These are phyloP conservation scores for Linnemannia hyalina DNA, from an alignment of 192 early-diverging fungal species.

Conservation along the genomic window DNA sequence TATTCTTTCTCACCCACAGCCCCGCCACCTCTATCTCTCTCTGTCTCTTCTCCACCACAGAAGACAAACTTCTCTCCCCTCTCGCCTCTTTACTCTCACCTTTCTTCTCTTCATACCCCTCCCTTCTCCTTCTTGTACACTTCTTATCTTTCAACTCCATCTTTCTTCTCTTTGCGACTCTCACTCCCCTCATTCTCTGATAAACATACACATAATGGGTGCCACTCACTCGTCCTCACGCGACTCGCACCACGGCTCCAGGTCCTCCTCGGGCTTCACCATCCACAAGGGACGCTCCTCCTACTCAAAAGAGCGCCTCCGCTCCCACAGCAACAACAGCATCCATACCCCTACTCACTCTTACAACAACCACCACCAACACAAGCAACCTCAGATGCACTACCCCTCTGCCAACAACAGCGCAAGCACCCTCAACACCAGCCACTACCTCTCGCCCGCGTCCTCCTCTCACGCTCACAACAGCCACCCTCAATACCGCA, in stretches of 20 bases:
- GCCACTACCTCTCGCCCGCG: not conserved
- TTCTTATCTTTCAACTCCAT: not conserved
- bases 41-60: not conserved
- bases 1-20: not conserved
- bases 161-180: no score
- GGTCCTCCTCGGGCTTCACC: not conserved
- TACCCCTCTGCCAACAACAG: conserved; percentile 18
- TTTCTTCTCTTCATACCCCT: not conserved
- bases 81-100: not conserved
- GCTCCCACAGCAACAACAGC: not conserved
- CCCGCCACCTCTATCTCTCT: conserved; percentile 7
- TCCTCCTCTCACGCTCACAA: conserved; percentile 1
- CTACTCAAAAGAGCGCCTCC: conserved; percentile 30
- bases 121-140: not conserved
- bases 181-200: not conserved
- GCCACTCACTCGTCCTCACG: conserved; percentile 40
- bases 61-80: not conserved
- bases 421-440: conserved; percentile 12
- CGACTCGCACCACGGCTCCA: conserved; percentile 7
- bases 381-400: conserved; percentile 7
- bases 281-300: conserved; percentile 20
- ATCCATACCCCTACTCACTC: not conserved
- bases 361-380: conserved; percentile 6
- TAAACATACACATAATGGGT: conserved; percentile 25
- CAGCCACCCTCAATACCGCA: conserved; percentile 26